Percentiles rank a stretch among this genome's conserved stretches.
These are phyloP conservation scores for Cyberlindnera maritima DNA, from an alignment of 805 yeast genomes.

Conservation along the genomic window DNA sequence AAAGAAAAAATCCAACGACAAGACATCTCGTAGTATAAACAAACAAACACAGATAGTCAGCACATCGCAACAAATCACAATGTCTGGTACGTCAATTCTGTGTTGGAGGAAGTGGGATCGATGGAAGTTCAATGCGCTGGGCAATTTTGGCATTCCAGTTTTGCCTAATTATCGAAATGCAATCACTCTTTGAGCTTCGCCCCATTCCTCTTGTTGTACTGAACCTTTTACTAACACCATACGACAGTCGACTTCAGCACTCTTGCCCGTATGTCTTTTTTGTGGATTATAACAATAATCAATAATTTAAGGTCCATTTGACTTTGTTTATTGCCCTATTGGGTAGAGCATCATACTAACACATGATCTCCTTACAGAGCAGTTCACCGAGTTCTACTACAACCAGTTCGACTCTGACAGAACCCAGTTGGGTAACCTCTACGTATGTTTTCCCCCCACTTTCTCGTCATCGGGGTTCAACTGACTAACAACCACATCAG, in stretches of 20 bases:
- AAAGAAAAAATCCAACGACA: neutral
- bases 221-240: constrained; percentile 16
- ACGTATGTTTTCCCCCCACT: constrained; percentile 41
- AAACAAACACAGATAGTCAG: neutral
- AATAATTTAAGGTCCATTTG: too few species aligned
- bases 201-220: neutral
- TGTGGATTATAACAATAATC: too few species aligned
- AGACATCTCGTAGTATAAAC: neutral
- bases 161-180: too few species aligned
- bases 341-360: constrained; percentile 7
- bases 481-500: constrained; percentile 25
- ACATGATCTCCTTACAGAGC: constrained; percentile 39
- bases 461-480: neutral
- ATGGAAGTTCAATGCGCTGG: neutral
- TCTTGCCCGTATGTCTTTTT: constrained; percentile 35
- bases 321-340: too few species aligned
- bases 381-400: constrained; percentile 93
- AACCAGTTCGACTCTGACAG: constrained; percentile 93
- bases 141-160: too few species aligned
- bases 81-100: constrained; percentile 19
- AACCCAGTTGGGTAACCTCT: constrained; percentile 85
- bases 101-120: neutral
- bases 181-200: too few species aligned
- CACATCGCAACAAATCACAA: constrained; percentile 2
- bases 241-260: constrained; percentile 41